These are phyloP conservation scores for Wickerhamomyces sydowiorum DNA, from an alignment of 805 yeast species.

Conservation along the genomic window DNA sequence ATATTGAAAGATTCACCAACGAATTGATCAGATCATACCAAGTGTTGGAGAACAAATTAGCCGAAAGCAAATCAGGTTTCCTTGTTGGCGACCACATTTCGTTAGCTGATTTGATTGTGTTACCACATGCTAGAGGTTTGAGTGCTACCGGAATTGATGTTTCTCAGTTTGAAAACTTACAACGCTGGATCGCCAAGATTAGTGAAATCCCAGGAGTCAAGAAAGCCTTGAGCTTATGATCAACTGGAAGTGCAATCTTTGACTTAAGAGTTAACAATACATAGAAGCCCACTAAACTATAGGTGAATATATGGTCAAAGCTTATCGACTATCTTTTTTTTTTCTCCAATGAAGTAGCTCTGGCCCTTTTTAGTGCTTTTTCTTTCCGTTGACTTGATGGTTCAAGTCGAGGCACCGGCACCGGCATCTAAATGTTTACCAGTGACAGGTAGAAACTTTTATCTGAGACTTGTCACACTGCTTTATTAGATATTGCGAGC, in stretches of 20 bases:
- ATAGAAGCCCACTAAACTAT: background rate
- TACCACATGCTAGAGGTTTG: constrained; percentile 24
- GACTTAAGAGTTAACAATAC: too few relatives aligned
- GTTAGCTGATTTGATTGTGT: constrained; percentile 49
- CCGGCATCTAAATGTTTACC: too few relatives aligned
- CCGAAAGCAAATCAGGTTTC: constrained; percentile 38
- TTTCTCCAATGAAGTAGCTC: too few relatives aligned
- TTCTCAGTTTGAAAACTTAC: background rate
- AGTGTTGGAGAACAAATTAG: constrained; percentile 44
- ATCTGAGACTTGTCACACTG: too few relatives aligned
- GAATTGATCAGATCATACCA: constrained; percentile 46
- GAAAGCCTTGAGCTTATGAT: background rate
- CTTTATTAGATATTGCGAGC: too few relatives aligned
- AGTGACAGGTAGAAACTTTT: too few relatives aligned
- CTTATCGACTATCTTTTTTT: too few relatives aligned
- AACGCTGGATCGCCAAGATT: background rate
- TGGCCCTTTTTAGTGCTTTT: too few relatives aligned
- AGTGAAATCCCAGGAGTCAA: background rate
- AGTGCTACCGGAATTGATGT: background rate
- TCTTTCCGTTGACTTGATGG: too few relatives aligned
- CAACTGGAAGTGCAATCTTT: too few relatives aligned
- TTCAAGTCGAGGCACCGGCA: too few relatives aligned
- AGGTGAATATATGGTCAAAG: too few relatives aligned
- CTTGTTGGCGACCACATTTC: constrained; percentile 55
- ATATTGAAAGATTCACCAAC: constrained; percentile 37